These are phyloP conservation scores for Eucalyptus urophylla DNA, from an alignment of 345 rosid genomes.

Conservation along the genomic window DNA sequence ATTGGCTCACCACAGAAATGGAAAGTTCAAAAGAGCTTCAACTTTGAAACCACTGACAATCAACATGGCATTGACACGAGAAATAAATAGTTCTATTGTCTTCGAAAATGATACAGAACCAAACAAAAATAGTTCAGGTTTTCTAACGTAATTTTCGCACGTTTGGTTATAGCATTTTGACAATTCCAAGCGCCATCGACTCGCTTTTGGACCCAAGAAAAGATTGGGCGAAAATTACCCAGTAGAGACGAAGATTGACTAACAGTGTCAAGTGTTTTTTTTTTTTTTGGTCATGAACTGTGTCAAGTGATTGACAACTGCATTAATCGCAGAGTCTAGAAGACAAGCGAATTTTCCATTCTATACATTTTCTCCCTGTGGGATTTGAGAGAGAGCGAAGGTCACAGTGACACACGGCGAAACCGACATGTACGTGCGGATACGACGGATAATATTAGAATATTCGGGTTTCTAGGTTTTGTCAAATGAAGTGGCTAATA, in stretches of 20 bases:
- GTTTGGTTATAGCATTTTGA: background rate
- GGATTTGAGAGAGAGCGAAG: background rate
- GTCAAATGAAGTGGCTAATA: background rate
- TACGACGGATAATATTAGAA: background rate
- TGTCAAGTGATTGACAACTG: background rate
- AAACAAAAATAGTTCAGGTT: background rate
- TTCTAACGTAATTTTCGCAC: background rate
- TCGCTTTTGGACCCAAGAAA: background rate
- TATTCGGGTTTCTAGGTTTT: background rate
- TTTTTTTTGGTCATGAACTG: background rate
- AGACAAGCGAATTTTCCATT: background rate
- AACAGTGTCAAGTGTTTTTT: too few relatives aligned
- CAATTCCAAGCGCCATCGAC: background rate
- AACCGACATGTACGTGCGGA: background rate
- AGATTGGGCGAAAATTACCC: background rate
- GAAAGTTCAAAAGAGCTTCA: background rate
- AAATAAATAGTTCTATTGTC: background rate
- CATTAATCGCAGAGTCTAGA: background rate
- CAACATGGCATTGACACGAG: background rate
- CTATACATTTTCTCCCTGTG: background rate
- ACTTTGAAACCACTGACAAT: background rate
- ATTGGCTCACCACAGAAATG: background rate
- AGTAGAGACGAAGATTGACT: background rate
- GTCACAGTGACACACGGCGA: background rate
- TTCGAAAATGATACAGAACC: background rate